Conservation (phyloP, 1,284 basidiomycete genomes). For the Papiliotrema nemorosa region DNA sequence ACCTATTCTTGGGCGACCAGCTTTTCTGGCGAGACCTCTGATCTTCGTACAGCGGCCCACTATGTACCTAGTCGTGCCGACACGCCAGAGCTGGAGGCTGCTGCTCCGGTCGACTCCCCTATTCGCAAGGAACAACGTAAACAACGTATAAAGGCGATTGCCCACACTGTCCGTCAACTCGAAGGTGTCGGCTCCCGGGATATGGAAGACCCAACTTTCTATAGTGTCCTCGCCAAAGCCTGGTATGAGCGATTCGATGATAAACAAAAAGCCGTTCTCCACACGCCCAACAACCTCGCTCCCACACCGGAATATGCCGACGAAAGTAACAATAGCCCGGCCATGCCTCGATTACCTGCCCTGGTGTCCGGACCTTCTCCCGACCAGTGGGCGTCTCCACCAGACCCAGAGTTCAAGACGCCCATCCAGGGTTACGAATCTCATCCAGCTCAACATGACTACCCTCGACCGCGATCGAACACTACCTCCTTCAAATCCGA, state of each 20-base stretch:
- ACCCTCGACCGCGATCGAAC: neutral
- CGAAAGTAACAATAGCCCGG: neutral
- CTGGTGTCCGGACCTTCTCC: neutral
- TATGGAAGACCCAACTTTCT: slow-evolving; percentile 30
- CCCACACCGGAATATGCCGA: neutral
- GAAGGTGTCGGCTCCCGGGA: slow-evolving; percentile 32
- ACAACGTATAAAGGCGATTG: slow-evolving; percentile 30
- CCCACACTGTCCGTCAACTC: slow-evolving; percentile 33
- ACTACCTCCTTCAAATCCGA: neutral
- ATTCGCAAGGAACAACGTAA: slow-evolving; percentile 17
- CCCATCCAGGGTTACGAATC: neutral
- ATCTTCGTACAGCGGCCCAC: slow-evolving; percentile 28
- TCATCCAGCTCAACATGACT: neutral
- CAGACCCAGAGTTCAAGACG: slow-evolving; percentile 6
- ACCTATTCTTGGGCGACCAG: slow-evolving; percentile 37
- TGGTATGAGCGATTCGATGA: slow-evolving; percentile 26
- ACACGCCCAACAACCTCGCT: neutral
- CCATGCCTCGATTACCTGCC: neutral
- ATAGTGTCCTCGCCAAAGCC: slow-evolving; percentile 21
- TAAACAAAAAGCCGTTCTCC: neutral
- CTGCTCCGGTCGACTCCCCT: slow-evolving; percentile 15
- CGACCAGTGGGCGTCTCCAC: neutral
- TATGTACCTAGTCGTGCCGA: slow-evolving; percentile 15
- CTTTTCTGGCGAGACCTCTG: slow-evolving; percentile 34
- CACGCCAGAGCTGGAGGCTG: neutral